Conservation (phyloP, 441 rosid species). For the Viola pubescens region DNA sequence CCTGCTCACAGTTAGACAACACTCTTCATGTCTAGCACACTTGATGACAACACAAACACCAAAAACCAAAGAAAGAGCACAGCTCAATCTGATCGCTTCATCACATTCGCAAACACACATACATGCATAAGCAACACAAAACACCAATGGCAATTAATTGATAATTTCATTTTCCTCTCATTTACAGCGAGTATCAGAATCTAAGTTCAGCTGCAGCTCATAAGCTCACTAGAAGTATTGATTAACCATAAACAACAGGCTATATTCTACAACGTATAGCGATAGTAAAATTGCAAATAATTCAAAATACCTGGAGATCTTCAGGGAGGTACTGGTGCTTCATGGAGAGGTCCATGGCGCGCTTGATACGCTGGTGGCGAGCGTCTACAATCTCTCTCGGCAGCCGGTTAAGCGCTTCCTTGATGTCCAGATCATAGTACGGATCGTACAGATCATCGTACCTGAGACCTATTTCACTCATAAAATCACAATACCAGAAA, state of each 20-base stretch:
- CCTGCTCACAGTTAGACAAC: background rate
- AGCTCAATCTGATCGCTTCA: background rate
- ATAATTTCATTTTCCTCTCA: too few species aligned
- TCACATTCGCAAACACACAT: background rate
- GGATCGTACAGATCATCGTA: constrained; percentile 87
- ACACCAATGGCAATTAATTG: too few species aligned
- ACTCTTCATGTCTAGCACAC: background rate
- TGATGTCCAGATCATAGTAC: constrained; percentile 63
- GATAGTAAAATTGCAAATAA: too few species aligned
- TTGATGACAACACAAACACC: background rate
- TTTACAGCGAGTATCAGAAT: too few species aligned
- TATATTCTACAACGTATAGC: too few species aligned
- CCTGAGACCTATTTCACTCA: constrained; percentile 47
- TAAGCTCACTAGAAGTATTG: too few species aligned
- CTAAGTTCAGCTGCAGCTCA: too few species aligned
- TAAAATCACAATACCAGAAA: background rate
- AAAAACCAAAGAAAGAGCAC: background rate
- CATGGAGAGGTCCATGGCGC: constrained; percentile 94
- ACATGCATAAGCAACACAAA: background rate
- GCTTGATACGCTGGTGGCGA: constrained; percentile 86
- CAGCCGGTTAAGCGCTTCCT: constrained; percentile 78
- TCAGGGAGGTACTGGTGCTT: constrained; percentile 81
- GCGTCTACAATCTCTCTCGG: constrained; percentile 87
- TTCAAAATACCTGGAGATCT: constrained; percentile 52
- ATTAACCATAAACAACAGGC: too few species aligned